Conservation (phyloP, 805 yeast genomes). For the Yarrowia deformans region DNA sequence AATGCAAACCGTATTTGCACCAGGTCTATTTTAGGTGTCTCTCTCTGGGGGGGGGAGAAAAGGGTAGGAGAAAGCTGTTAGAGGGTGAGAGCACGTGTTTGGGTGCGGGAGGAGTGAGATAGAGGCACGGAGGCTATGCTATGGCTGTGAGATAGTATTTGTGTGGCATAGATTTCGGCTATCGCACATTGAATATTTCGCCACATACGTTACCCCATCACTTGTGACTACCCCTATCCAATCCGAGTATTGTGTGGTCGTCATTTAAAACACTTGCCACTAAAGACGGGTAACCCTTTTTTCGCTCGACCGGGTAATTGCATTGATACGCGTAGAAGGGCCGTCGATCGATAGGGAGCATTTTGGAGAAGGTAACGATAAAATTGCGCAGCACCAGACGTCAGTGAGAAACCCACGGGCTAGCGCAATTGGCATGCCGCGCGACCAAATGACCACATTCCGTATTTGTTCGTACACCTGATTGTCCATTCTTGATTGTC, state of each 20-base stretch:
- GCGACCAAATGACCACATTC: background rate
- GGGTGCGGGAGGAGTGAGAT: background rate
- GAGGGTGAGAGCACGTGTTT: slow-evolving; percentile 25
- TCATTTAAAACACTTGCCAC: slow-evolving; percentile 1
- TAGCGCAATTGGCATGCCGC: background rate
- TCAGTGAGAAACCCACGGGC: background rate
- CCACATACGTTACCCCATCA: background rate
- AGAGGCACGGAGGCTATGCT: slow-evolving; percentile 2
- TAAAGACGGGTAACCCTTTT: slow-evolving; percentile 13
- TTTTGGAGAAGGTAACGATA: slow-evolving; percentile 1
- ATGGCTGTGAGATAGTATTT: background rate
- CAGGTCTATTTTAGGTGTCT: slow-evolving; percentile 37
- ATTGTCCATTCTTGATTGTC: too few relatives aligned
- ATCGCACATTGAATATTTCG: background rate
- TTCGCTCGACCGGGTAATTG: slow-evolving; percentile 24
- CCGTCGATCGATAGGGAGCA: slow-evolving; percentile 14
- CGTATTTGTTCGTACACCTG: too few relatives aligned
- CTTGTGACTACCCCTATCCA: background rate
- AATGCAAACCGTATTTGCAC: background rate
- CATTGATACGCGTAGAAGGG: slow-evolving; percentile 34
- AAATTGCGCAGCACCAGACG: slow-evolving; percentile 8
- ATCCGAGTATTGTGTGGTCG: too few relatives aligned
- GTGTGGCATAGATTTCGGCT: background rate
- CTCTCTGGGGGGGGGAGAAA: background rate
- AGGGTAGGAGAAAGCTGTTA: too few relatives aligned